phyloP scores from a whole-genome alignment of 495 filamentous ascomycete genomes.

The Astrothelium subdiscretum region DNA sequence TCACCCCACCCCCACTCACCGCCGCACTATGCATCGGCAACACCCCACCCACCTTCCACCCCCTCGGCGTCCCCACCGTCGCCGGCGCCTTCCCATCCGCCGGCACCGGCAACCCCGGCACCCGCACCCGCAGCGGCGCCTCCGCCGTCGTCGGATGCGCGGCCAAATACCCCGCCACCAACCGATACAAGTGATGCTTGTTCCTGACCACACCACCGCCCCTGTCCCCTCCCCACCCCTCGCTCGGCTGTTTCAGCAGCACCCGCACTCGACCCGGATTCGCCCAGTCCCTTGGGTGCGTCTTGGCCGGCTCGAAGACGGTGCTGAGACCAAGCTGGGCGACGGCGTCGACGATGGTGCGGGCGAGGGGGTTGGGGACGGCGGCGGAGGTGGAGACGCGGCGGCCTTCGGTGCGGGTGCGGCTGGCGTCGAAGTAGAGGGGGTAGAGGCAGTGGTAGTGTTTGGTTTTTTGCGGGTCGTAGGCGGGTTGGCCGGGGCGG shows the following conservation, averaged over 20 bases:
- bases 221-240: slow-evolving; percentile 27
- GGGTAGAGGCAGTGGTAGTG: slow-evolving; percentile 85
- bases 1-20: slow-evolving; percentile 85
- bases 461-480: slow-evolving; percentile 27
- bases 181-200: slow-evolving; percentile 64
- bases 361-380: slow-evolving; percentile 74
- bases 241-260: slow-evolving; percentile 43
- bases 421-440: slow-evolving; percentile 75
- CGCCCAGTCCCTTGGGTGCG: slow-evolving; percentile 93
- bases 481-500: slow-evolving; percentile 3
- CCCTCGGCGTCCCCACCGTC: slow-evolving; percentile 65
- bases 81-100: slow-evolving; percentile 52
- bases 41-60: slow-evolving; percentile 81
- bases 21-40: slow-evolving; percentile 79
- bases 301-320: slow-evolving; percentile 81
- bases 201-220: slow-evolving; percentile 35
- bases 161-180: slow-evolving; percentile 62
- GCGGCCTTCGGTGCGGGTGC: slow-evolving; percentile 65
- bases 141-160: slow-evolving; percentile 64
- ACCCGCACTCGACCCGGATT: slow-evolving; percentile 88
- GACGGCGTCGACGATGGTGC: slow-evolving; percentile 80
- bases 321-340: slow-evolving; percentile 58
- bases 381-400: slow-evolving; percentile 60
- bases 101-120: slow-evolving; percentile 53
- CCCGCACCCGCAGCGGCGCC: slow-evolving; percentile 50